phyloP scores from a whole-genome alignment of 495 filamentous ascomycete genomes.

The Daldinia loculata region DNA sequence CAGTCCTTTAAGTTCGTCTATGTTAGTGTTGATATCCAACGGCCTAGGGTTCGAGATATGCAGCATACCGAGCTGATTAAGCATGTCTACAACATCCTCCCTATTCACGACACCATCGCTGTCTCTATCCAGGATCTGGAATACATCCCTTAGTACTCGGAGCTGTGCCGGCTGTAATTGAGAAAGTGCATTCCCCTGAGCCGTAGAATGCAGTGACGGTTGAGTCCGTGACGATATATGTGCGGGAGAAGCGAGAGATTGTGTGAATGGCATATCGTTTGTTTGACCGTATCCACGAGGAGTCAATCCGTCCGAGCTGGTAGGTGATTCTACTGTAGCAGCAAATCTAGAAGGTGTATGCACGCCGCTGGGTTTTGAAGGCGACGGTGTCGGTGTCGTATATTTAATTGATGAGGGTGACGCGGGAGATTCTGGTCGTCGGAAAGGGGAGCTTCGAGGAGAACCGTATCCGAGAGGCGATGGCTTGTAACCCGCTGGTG shows the following conservation, averaged over 20 bases:
- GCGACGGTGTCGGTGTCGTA: conserved; percentile 57
- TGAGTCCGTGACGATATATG: conserved; percentile 47
- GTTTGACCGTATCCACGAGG: conserved; percentile 52
- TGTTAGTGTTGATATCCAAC: conserved; percentile 9
- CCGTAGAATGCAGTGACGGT: conserved; percentile 35
- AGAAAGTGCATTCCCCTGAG: conserved; percentile 63
- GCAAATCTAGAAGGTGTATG: conserved; percentile 54
- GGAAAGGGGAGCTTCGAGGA: conserved; percentile 78
- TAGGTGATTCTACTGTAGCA: conserved; percentile 42
- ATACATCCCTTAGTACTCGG: conserved; percentile 81
- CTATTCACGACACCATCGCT: conserved; percentile 78
- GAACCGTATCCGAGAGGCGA: conserved; percentile 75
- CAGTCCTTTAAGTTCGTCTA: conserved; percentile 49
- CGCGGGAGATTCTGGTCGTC: conserved; percentile 66
- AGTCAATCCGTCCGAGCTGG: conserved; percentile 50
- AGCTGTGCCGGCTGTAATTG: conserved; percentile 73
- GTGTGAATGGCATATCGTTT: conserved; percentile 47
- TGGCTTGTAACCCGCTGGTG: conserved; percentile 69
- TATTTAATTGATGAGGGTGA: conserved; percentile 59
- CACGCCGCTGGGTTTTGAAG: conserved; percentile 49
- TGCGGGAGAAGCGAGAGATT: conserved; percentile 56
- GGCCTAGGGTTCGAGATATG: neutral
- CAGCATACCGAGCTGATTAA: conserved; percentile 73
- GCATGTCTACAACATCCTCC: conserved; percentile 81
- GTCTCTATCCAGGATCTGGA: conserved; percentile 84